Conservation (phyloP, 805 yeast species). For the Torulaspora gathmanii region DNA sequence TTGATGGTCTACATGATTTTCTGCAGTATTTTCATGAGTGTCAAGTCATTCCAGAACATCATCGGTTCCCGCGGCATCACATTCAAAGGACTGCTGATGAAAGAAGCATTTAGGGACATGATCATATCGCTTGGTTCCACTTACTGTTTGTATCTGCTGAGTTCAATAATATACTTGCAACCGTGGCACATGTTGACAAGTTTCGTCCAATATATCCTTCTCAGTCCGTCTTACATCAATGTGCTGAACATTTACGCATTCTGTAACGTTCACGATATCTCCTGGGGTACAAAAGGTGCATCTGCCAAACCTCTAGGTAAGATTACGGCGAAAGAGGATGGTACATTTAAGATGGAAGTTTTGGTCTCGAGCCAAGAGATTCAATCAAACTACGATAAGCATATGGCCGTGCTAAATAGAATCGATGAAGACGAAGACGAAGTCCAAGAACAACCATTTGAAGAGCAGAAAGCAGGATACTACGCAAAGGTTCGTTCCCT, state of each 20-base stretch:
- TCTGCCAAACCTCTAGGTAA: constrained; percentile 73
- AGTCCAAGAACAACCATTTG: constrained; percentile 36
- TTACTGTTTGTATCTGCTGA: constrained; percentile 70
- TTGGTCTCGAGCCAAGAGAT: constrained; percentile 76
- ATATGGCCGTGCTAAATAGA: constrained; percentile 52
- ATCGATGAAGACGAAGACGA: constrained; percentile 37
- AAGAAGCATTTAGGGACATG: constrained; percentile 76
- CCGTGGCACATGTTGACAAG: constrained; percentile 93
- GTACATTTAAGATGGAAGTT: constrained; percentile 61
- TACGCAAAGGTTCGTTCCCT: constrained; percentile 87
- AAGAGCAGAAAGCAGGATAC: constrained; percentile 66
- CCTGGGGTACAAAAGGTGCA: constrained; percentile 97
- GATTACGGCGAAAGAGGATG: constrained; percentile 65
- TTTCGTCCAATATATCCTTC: constrained; percentile 72
- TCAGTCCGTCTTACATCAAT: constrained; percentile 87
- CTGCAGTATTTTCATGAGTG: constrained; percentile 78
- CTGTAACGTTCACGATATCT: constrained; percentile 91
- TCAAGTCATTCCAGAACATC: constrained; percentile 58
- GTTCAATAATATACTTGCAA: constrained; percentile 77
- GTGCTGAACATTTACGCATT: constrained; percentile 91
- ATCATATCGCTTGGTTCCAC: constrained; percentile 84
- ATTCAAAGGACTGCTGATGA: constrained; percentile 49
- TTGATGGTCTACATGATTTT: constrained; percentile 85
- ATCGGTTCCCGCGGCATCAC: constrained; percentile 34
- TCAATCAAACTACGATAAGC: constrained; percentile 65